Conservation (phyloP, 2,329 filamentous ascomycete species). For the Sclerotinia sclerotiorum region DNA sequence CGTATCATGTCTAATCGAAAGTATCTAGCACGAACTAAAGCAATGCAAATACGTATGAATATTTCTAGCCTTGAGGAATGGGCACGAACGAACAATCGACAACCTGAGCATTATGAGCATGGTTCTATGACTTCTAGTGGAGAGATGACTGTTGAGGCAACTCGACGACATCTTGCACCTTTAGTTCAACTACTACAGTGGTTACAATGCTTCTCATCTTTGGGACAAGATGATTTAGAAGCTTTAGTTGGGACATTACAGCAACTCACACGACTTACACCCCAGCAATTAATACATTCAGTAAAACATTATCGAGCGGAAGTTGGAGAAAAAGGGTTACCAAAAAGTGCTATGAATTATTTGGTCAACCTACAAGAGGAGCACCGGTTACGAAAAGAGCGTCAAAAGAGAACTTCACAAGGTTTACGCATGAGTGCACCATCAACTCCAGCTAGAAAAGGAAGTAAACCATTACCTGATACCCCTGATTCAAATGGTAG, state of each 20-base stretch:
- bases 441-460: constrained; percentile 43
- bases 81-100: constrained; percentile 88
- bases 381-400: constrained; percentile 58
- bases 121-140: constrained; percentile 83
- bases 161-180: constrained; percentile 80
- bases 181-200: constrained; percentile 94
- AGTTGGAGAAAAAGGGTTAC: constrained; percentile 88
- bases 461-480: constrained; percentile 47
- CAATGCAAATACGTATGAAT: constrained; percentile 99
- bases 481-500: constrained; percentile 46
- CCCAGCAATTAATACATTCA: constrained; percentile 86
- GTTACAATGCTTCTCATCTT: constrained; percentile 95
- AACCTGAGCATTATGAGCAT: constrained; percentile 93
- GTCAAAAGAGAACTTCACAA: constrained; percentile 49
- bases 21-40: constrained; percentile 93
- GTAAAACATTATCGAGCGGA: constrained; percentile 92
- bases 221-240: constrained; percentile 81
- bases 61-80: constrained; percentile 93
- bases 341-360: constrained; percentile 86
- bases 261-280: constrained; percentile 80
- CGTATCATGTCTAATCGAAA: constrained; percentile 95
- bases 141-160: constrained; percentile 82
- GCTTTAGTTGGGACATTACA: constrained; percentile 85
- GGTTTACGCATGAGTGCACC: constrained; percentile 44
- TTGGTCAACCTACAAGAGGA: constrained; percentile 78